Evolutionary conservation across 73 alveolate genomes (phyloP).

Genomic region (Blepharisma japonicum): DNA sequence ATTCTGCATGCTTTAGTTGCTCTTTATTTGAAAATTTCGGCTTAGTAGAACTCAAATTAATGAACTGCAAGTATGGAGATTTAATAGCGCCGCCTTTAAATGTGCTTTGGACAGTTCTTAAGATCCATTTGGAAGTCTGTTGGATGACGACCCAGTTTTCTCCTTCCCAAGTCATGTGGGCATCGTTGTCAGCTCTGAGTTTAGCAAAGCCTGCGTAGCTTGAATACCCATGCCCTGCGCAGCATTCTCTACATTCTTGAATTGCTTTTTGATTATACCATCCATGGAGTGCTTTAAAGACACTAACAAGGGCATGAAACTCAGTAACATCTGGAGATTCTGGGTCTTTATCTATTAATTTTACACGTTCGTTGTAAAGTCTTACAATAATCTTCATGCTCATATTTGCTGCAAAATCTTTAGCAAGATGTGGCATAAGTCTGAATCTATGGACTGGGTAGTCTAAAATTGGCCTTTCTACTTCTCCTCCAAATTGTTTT

Average conservation of each 20-base stretch:
- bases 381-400: constrained; percentile 22
- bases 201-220: constrained; percentile 52
- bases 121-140: constrained; percentile 55
- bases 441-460: constrained; percentile 39
- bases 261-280: constrained; percentile 43
- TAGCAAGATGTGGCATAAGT: constrained; percentile 29
- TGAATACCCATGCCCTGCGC: constrained; percentile 76
- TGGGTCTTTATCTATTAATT: constrained; percentile 13
- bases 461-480: constrained; percentile 28
- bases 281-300: constrained; percentile 43
- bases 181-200: constrained; percentile 51
- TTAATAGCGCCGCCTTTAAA: constrained; percentile 32
- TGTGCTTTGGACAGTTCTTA: constrained; percentile 36
- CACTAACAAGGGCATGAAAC: constrained; percentile 56
- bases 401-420: constrained; percentile 16
- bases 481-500: constrained; percentile 52
- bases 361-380: background rate
- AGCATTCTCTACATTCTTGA: constrained; percentile 56
- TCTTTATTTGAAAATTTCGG: background rate
- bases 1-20: constrained; percentile 6
- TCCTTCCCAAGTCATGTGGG: constrained; percentile 83
- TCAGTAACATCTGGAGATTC: constrained; percentile 38
- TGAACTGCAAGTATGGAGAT: constrained; percentile 1
- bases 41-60: constrained; percentile 17
- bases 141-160: constrained; percentile 70